Conservation (phyloP, 495 filamentous ascomycete genomes). For the Aspergillus asperescens region DNA sequence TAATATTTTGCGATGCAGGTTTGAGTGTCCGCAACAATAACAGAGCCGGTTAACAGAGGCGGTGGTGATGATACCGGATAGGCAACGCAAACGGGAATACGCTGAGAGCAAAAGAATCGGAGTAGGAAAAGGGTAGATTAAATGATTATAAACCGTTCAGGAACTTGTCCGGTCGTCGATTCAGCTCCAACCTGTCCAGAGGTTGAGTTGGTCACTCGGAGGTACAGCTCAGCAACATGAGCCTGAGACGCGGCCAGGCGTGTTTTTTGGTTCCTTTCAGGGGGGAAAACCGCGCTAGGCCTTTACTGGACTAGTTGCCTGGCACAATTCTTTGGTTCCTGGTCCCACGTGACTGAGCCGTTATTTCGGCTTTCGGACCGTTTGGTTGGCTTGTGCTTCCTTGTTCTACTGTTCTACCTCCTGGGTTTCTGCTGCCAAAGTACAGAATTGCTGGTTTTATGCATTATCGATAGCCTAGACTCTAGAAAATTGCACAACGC, state of each 20-base stretch:
- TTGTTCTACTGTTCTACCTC: neutral
- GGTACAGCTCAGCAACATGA: neutral
- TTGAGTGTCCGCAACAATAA: conserved; percentile 1
- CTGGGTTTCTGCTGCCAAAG: neutral
- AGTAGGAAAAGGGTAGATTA: neutral
- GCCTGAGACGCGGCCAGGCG: conserved; percentile 6
- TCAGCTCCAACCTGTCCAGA: conserved; percentile 6
- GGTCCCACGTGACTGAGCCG: neutral
- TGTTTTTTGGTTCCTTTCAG: conserved; percentile 15
- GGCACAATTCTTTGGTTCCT: conserved; percentile 8
- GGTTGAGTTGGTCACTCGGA: conserved; percentile 1
- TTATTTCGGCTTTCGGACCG: neutral
- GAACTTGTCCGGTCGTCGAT: neutral
- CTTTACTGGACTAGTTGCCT: neutral
- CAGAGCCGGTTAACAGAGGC: neutral
- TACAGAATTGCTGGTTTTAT: too few relatives aligned
- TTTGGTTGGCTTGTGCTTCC: neutral
- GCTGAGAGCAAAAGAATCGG: neutral
- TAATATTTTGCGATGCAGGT: conserved; percentile 4
- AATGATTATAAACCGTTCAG: neutral
- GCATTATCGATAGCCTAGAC: too few relatives aligned
- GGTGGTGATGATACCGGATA: neutral
- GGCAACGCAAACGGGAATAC: neutral
- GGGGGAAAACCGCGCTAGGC: conserved; percentile 8
- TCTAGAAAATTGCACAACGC: too few relatives aligned